Percentiles rank a stretch among this genome's conserved stretches.
Evolutionary conservation across 2,329 filamentous ascomycete genomes (phyloP).

Genomic region (Fusarium fracticaudum): DNA sequence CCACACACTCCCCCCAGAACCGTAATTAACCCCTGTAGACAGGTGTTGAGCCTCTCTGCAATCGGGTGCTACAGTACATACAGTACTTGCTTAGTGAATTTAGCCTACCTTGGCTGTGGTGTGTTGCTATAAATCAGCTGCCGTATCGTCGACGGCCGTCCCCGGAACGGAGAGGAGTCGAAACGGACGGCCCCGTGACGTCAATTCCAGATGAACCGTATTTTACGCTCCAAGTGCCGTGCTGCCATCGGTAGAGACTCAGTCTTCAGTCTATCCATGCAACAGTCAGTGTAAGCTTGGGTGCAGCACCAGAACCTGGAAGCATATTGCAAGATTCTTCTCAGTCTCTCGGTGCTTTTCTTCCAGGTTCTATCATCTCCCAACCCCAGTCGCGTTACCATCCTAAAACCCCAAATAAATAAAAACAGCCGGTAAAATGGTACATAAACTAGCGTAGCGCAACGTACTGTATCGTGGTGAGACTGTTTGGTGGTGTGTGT

Average conservation of each 20-base stretch:
- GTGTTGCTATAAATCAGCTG: slow-evolving; percentile 21
- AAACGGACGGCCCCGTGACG: slow-evolving; percentile 31
- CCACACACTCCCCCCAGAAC: slow-evolving; percentile 9
- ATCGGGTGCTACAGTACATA: too few relatives aligned
- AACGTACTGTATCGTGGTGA: slow-evolving; percentile 8
- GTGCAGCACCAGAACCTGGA: neutral
- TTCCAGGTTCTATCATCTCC: slow-evolving; percentile 13
- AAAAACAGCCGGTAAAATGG: slow-evolving; percentile 7
- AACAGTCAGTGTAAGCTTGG: neutral
- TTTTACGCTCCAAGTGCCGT: slow-evolving; percentile 12
- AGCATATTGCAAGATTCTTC: neutral
- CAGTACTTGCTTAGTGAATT: neutral
- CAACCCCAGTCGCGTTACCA: slow-evolving; percentile 20
- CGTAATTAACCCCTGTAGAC: neutral
- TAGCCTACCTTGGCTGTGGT: slow-evolving; percentile 4
- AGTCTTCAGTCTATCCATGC: neutral
- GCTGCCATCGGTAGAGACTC: neutral
- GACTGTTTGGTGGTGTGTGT: slow-evolving; percentile 36
- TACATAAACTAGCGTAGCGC: neutral
- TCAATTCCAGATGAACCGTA: slow-evolving; percentile 13
- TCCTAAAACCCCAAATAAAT: neutral
- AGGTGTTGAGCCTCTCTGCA: slow-evolving; percentile 17
- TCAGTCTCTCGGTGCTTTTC: neutral
- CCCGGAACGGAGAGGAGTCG: slow-evolving; percentile 6
- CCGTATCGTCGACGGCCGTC: slow-evolving; percentile 14